Evolutionary conservation across 495 filamentous ascomycete species (phyloP), one percentile per base, ranked within the genome.

Genomic region (Lasiosphaeriaceae sp.): DNA sequence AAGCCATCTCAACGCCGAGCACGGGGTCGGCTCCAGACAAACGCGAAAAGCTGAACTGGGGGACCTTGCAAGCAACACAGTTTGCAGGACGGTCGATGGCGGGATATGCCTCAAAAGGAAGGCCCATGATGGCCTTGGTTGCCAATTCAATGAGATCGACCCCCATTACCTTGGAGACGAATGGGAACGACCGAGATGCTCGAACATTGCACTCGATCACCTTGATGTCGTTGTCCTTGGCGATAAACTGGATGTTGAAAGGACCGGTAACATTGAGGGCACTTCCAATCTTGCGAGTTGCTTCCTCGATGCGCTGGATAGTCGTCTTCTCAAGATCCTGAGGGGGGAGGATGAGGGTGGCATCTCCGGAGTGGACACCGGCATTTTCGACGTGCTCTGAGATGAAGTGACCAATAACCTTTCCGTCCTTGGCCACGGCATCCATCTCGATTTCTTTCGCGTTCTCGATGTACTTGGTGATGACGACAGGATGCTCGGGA

Each of bases 161-260:
- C 41, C 93, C 93, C 93, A 97, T 97, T 61, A 96, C 90, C 79
- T 98, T 98, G 31, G 93, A 97, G 20, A 97, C 92, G 71, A 98
- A 98, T 26, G 94, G 94, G 78, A 97, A 97, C 1, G 93, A 97
- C 49, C 94, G 83, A 44, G 94, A 97, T 19, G 94, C 94, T 50
- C 94, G 85, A 43, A 97, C 94, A 66, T 98, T 98, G 74, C 94
- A 98, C 74, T 98, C 94, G 59, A 98, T 98, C 59, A 98, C 94
- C 80, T 97, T 98, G 76, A 98, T 97, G 63, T 97, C 94, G 67
- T 97, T 97, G 71, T 97, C 91, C 77, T 98, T 98, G 51, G 94
- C 94, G 64, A 98, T 98, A 76, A 98, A 98, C 72, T 98, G 94
- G 58, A 98, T 98, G 75, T 98, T 98, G 82, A 87, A 96, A 20